Conservation (phyloP, 805 yeast genomes). For the Blastobotrys americana region DNA sequence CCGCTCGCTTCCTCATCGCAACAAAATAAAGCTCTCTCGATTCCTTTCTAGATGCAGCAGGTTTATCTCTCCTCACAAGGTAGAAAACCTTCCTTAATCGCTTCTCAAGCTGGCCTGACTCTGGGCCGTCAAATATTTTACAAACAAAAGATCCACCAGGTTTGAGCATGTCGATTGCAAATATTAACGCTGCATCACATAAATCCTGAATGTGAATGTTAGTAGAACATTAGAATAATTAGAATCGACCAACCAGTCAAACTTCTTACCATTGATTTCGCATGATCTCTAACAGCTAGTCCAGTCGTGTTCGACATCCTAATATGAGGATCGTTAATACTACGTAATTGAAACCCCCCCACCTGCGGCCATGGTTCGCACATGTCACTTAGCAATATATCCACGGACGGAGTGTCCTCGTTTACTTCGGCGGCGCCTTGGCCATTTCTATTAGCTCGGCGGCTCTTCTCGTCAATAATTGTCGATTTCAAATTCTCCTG, state of each 20-base stretch:
- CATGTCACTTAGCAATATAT: conserved; percentile 74
- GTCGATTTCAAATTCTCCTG: conserved; percentile 29
- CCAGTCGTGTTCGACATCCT: conserved; percentile 97
- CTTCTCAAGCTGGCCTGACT: conserved; percentile 57
- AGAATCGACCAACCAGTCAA: background rate
- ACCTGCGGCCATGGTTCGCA: conserved; percentile 52
- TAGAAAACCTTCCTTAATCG: conserved; percentile 53
- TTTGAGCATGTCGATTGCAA: conserved; percentile 63
- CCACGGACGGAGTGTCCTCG: conserved; percentile 39
- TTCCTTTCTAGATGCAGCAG: conserved; percentile 69
- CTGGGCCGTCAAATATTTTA: conserved; percentile 79
- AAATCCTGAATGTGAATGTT: conserved; percentile 60
- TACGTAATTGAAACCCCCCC: conserved; percentile 47
- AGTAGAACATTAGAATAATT: background rate
- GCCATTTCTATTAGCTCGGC: background rate
- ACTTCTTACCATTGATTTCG: conserved; percentile 57
- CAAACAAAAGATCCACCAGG: conserved; percentile 70
- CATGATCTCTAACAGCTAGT: conserved; percentile 69
- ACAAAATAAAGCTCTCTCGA: conserved; percentile 81
- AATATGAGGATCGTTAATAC: conserved; percentile 69
- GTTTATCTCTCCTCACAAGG: conserved; percentile 65
- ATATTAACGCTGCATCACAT: conserved; percentile 82
- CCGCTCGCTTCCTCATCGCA: conserved; percentile 43
- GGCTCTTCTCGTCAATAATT: conserved; percentile 12
- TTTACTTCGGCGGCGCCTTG: conserved; percentile 3